These are phyloP conservation scores for Ogataea nakhonphanomensis DNA, from an alignment of 805 yeast species.

Conservation along the genomic window DNA sequence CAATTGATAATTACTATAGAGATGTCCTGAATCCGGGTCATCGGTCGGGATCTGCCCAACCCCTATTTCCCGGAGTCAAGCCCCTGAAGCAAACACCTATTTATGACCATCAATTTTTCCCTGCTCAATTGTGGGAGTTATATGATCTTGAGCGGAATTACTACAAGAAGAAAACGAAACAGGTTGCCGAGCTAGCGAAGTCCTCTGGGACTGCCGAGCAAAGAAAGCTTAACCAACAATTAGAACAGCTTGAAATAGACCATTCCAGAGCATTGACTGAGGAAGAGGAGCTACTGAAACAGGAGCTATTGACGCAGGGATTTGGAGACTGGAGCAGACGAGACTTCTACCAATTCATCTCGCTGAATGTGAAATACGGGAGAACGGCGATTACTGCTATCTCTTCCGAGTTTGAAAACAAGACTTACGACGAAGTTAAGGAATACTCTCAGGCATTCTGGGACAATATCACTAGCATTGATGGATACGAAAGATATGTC, in stretches of 20 bases:
- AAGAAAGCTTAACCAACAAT: conserved; percentile 27
- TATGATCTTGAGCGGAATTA: conserved; percentile 79
- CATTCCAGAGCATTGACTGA: conserved; percentile 79
- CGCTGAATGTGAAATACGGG: conserved; percentile 73
- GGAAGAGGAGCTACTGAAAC: conserved; percentile 68
- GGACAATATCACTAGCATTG: conserved; percentile 73
- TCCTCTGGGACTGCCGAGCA: conserved; percentile 38
- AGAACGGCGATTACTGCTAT: conserved; percentile 69
- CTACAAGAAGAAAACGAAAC: conserved; percentile 64
- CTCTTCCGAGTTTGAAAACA: conserved; percentile 77
- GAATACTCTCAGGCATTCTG: conserved; percentile 80
- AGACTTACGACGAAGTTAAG: conserved; percentile 73
- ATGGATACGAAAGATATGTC: conserved; percentile 82
- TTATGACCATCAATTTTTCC: conserved; percentile 89
- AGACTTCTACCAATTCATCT: conserved; percentile 81
- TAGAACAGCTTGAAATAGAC: conserved; percentile 70
- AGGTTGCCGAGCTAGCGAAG: conserved; percentile 58
- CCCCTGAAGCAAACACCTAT: conserved; percentile 82
- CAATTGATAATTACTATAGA: conserved; percentile 71
- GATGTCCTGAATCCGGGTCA: conserved; percentile 64
- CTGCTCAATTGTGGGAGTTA: conserved; percentile 68
- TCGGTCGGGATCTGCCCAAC: conserved; percentile 36
- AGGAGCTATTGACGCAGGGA: conserved; percentile 59
- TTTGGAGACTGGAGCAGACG: conserved; percentile 81
- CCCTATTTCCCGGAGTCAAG: conserved; percentile 57